Base-by-base conservation (phyloP, 495 filamentous ascomycete species). In the Penicillium odoratum region DNA sequence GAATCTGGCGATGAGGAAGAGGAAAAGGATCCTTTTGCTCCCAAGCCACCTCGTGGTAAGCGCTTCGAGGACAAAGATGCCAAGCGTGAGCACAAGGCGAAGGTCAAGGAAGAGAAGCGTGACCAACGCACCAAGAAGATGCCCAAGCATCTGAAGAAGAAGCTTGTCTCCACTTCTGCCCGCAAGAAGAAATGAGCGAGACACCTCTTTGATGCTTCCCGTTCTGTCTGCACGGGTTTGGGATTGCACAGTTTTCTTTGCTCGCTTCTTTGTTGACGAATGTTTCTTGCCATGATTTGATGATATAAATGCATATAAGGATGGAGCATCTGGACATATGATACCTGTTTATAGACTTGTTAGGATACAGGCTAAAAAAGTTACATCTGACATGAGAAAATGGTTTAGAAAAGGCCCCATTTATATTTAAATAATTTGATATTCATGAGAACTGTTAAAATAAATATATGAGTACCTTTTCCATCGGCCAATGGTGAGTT, bases 81-180 rank as follows among this genome's bases (percentile, higher is more conserved):
- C 33, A 98, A 96, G 76, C 89, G 87, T 77, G 85, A 85, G 57
- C 93, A 96, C 65, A 98, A 98, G 74, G 79, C 83, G 62, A 86
- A 88, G 31, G 89, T 96, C 51, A 98, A 98, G 74, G 95, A 97
- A 67, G 93, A 90, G 61, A 96, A 97, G 76, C 85, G 90, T 44
- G 93, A 96, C 69, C 86, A 91, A 72, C 76, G 94, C 56, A 92
- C 93, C 68, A 88, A 88, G 15, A 98, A 98, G 77, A 96, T 98
- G 74, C 93, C 94, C 0, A 98, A 98, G 74, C 83, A 96, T 63
- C 47, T 92, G 31, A 98, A 98, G 81, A 96, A 96, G 76, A 65
- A 65, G 7, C 68, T 78, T 13, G 67, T 78, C 18, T 68, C 75
- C 48, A 51, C 61, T 1, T 78, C 81, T 15, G 58, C 79, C 13